Evolutionary conservation across 352 stramenopile species (phyloP).

Genomic region (Globisporangium heterothallicum): DNA sequence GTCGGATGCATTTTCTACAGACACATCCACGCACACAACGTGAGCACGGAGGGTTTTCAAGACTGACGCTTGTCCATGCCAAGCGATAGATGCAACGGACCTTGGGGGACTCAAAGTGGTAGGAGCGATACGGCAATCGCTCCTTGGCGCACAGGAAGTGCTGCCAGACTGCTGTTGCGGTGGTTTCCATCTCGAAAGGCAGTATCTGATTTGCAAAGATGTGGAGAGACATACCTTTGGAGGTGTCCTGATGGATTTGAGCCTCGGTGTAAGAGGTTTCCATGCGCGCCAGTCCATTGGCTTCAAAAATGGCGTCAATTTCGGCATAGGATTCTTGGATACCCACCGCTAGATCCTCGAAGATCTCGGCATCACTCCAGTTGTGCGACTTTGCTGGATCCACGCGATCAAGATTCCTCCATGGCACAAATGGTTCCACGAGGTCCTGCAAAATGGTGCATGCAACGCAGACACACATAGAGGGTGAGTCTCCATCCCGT

Average conservation of each 20-base stretch:
- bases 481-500: background rate
- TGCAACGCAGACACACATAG: no score
- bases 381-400: background rate
- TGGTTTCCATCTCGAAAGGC: slow-evolving; percentile 2
- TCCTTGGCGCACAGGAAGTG: slow-evolving; percentile 2
- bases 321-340: slow-evolving; percentile 25
- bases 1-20: slow-evolving; percentile 2
- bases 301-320: slow-evolving; percentile 26
- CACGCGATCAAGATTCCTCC: background rate
- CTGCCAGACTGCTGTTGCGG: background rate
- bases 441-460: no score
- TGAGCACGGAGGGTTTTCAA: no score
- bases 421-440: background rate
- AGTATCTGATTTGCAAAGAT: slow-evolving; percentile 5
- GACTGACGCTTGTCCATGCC: no score
- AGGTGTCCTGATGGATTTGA: slow-evolving; percentile 14
- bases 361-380: slow-evolving; percentile 20
- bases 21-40: no score
- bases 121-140: background rate
- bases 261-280: no score
- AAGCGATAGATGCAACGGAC: no score
- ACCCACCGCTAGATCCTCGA: slow-evolving; percentile 25
- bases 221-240: background rate
- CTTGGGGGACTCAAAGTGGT: background rate
- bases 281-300: slow-evolving; percentile 14